A percentile compares a stretch with the other conserved stretches of the same genome.
Conservation (phyloP, 2,329 filamentous ascomycete genomes). For the Cladobotryum protrusum region DNA sequence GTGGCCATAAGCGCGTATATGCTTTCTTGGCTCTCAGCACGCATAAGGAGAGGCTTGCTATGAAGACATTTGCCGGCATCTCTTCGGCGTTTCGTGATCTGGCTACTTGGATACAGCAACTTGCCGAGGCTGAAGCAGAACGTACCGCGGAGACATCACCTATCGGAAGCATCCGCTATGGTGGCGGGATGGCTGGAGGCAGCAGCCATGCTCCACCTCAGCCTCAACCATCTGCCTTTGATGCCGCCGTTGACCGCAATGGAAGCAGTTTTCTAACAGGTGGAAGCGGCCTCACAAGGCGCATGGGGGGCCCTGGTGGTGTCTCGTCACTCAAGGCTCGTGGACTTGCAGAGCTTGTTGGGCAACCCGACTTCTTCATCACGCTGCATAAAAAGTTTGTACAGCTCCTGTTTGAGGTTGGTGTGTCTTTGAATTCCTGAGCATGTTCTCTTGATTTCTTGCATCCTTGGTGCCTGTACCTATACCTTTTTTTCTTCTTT, state of each 20-base stretch:
- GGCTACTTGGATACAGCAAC: constrained; percentile 58
- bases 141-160: constrained; percentile 41
- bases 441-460: neutral
- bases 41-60: constrained; percentile 57
- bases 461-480: neutral
- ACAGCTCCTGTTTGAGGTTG: constrained; percentile 53
- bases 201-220: constrained; percentile 15
- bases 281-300: constrained; percentile 50
- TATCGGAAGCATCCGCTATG: constrained; percentile 35
- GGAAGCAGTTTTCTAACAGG: constrained; percentile 53
- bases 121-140: constrained; percentile 59
- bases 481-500: neutral
- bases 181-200: constrained; percentile 15
- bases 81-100: constrained; percentile 58
- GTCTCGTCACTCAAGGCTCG: constrained; percentile 52
- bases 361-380: constrained; percentile 62
- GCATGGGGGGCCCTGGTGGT: constrained; percentile 52
- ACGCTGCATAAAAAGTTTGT: constrained; percentile 61
- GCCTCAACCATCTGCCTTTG: constrained; percentile 22
- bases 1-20: constrained; percentile 63
- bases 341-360: constrained; percentile 59
- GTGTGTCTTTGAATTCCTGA: constrained; percentile 47
- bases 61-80: constrained; percentile 60
- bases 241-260: constrained; percentile 32
- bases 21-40: constrained; percentile 61